These are phyloP conservation scores for Penicillium longicatenatum DNA, from an alignment of 495 filamentous ascomycete species.

Conservation along the genomic window DNA sequence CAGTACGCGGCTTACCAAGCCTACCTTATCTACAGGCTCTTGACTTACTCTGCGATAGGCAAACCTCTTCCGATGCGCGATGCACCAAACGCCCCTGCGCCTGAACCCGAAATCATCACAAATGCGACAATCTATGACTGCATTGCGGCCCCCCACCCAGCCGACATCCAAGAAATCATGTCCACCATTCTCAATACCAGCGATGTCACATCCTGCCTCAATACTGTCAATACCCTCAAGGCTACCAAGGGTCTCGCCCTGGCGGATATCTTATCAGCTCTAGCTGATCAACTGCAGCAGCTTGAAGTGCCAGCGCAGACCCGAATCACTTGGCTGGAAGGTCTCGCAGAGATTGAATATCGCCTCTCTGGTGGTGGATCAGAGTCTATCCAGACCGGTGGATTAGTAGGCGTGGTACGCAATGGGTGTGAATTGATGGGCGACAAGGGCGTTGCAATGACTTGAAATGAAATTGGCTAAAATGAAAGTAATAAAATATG, in stretches of 20 bases:
- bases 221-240: slow-evolving; percentile 85
- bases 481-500: neutral
- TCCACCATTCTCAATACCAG: slow-evolving; percentile 77
- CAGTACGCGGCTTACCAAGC: slow-evolving; percentile 51
- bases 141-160: slow-evolving; percentile 91
- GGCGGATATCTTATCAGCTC: slow-evolving; percentile 86
- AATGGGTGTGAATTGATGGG: slow-evolving; percentile 79
- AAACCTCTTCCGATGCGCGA: slow-evolving; percentile 71
- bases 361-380: slow-evolving; percentile 84
- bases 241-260: slow-evolving; percentile 83
- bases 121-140: slow-evolving; percentile 94
- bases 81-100: slow-evolving; percentile 56
- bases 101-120: slow-evolving; percentile 77
- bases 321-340: slow-evolving; percentile 88
- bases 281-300: slow-evolving; percentile 78
- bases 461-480: slow-evolving; percentile 16
- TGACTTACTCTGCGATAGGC: slow-evolving; percentile 33
- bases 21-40: too few relatives aligned
- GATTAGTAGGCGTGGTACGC: slow-evolving; percentile 84
- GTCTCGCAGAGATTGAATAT: slow-evolving; percentile 90
- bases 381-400: slow-evolving; percentile 91
- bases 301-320: slow-evolving; percentile 85
- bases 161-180: slow-evolving; percentile 82
- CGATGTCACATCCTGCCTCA: slow-evolving; percentile 84
- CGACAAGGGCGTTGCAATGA: slow-evolving; percentile 24